These are phyloP conservation scores for Cnidoscolus chayamansa DNA, from an alignment of 441 rosid species.

Conservation along the genomic window DNA sequence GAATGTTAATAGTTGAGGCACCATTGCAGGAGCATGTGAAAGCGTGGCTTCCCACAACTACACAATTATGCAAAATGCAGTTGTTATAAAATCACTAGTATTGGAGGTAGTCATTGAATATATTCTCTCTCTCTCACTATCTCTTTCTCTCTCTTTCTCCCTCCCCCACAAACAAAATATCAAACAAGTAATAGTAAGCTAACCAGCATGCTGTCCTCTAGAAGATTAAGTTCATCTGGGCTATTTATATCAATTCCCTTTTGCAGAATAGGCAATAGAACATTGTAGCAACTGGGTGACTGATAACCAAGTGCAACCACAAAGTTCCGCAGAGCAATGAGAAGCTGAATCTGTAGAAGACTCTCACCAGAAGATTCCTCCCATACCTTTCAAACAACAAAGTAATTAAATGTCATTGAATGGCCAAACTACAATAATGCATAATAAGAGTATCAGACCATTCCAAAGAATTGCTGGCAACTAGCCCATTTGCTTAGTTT, in stretches of 20 bases:
- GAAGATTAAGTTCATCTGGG: conserved; percentile 93
- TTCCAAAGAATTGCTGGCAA: not conserved
- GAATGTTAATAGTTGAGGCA: conserved; percentile 71
- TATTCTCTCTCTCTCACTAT: not conserved
- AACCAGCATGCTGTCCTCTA: conserved; percentile 95
- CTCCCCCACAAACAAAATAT: conserved; percentile 4
- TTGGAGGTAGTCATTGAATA: conserved; percentile 17
- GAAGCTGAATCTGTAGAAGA: conserved; percentile 97
- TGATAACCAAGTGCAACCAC: conserved; percentile 88
- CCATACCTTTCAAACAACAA: conserved; percentile 58
- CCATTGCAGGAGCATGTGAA: conserved; percentile 89
- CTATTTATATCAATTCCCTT: conserved; percentile 79
- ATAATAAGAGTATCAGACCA: not conserved
- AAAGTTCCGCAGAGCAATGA: conserved; percentile 86
- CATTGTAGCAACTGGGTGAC: conserved; percentile 69
- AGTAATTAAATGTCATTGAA: conserved; percentile 4
- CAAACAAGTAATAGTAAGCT: conserved; percentile 24
- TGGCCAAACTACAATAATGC: not conserved
- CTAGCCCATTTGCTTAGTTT: not conserved
- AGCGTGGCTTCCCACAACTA: conserved; percentile 98
- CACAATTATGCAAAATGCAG: conserved; percentile 29
- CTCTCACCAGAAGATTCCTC: conserved; percentile 97
- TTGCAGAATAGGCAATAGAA: conserved; percentile 82
- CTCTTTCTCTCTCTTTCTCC: not conserved
- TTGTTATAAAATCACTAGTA: conserved; percentile 21